Percentiles rank a stretch among this genome's conserved stretches.
Evolutionary conservation across 352 stramenopile genomes (phyloP).

Genomic region (Globisporangium nagaii): DNA sequence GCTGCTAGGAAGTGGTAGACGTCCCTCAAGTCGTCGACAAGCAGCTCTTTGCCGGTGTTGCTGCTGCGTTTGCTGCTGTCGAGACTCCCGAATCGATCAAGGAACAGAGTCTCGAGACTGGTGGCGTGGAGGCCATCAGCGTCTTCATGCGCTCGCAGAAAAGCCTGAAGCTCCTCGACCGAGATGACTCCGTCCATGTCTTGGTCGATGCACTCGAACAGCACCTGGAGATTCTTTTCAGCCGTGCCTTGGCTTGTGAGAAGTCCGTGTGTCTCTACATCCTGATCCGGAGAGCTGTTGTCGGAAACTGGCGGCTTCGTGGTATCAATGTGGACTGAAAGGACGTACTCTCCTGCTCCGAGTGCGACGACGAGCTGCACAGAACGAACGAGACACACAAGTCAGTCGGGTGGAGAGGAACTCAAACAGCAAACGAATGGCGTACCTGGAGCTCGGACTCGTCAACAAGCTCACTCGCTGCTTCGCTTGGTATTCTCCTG

Average conservation of each 20-base stretch:
- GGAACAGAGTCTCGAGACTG: slow-evolving; percentile 3
- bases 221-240: slow-evolving; percentile 29
- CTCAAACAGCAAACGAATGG: not conserved
- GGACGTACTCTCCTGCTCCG: slow-evolving; percentile 35
- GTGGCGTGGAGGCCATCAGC: not conserved
- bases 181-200: slow-evolving; percentile 31
- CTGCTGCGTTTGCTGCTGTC: not conserved
- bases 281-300: not conserved
- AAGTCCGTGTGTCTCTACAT: not conserved
- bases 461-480: not conserved
- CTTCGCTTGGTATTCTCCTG: slow-evolving; percentile 2
- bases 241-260: slow-evolving; percentile 12
- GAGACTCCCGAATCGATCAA: slow-evolving; percentile 16
- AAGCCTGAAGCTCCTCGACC: slow-evolving; percentile 16
- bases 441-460: slow-evolving; percentile 4
- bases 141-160: slow-evolving; percentile 22
- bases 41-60: slow-evolving; percentile 10
- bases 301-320: not conserved
- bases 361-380: slow-evolving; percentile 25
- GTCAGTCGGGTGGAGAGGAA: not conserved
- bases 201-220: slow-evolving; percentile 42
- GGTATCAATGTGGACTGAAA: slow-evolving; percentile 15
- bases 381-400: not conserved
- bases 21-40: slow-evolving; percentile 30
- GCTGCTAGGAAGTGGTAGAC: slow-evolving; percentile 24